phyloP scores from a whole-genome alignment of 2,329 filamentous ascomycete genomes.

The Lachnellula cervina region DNA sequence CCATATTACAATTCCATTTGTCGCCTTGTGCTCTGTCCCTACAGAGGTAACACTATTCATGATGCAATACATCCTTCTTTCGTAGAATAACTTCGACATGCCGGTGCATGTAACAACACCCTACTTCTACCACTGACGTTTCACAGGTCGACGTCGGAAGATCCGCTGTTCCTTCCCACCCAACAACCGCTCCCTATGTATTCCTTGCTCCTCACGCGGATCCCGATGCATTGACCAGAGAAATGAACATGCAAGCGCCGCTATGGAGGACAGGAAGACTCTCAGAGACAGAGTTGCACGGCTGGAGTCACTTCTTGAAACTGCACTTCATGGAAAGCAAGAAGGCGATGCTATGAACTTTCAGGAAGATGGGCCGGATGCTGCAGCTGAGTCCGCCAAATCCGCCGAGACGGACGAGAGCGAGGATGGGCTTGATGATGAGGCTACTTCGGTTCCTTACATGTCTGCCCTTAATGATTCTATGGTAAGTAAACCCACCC shows the following conservation, averaged over 20 bases:
- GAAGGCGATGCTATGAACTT: background rate
- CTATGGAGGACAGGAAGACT: background rate
- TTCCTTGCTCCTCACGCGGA: constrained; percentile 40
- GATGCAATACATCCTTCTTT: no score
- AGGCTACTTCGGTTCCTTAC: background rate
- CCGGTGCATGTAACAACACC: no score
- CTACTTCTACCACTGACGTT: no score
- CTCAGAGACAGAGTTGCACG: background rate
- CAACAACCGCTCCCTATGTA: constrained; percentile 36
- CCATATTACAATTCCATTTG: no score
- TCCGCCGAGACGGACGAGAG: background rate
- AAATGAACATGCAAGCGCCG: constrained; percentile 5
- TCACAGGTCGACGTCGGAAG: constrained; percentile 41
- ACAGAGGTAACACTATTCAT: no score
- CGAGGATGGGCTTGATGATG: background rate
- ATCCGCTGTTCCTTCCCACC: constrained; percentile 39
- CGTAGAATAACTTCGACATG: no score
- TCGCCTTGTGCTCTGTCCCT: no score
- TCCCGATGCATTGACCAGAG: constrained; percentile 39
- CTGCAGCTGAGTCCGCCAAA: no score
- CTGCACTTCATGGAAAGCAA: background rate
- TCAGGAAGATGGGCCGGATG: background rate
- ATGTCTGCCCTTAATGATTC: constrained; percentile 1
- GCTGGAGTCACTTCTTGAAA: background rate
- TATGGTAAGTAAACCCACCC: background rate